Evolutionary conservation across 495 filamentous ascomycete species (phyloP), one percentile per base, ranked within the genome.

Genomic region (Cercophora scortea): DNA sequence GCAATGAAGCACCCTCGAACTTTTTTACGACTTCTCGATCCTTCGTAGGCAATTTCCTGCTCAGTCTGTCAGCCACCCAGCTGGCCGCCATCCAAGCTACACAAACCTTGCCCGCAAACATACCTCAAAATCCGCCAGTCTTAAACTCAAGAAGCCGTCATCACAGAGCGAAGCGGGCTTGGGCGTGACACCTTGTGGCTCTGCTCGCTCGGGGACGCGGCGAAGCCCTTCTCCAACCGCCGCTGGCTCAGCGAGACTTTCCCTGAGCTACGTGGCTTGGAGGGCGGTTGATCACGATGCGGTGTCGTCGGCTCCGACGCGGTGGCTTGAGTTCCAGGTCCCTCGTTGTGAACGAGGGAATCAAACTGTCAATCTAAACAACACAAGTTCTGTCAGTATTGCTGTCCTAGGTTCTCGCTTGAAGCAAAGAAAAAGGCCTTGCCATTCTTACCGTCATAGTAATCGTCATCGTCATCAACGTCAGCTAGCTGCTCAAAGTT

Each of bases 401-500:
- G n/a, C n/a, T n/a, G 25, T 5, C 25, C 25, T 25, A 25, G 25
- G 25, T 5, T 25, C 25, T 25, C 25, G 25, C 25, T 5, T 25
- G 25, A 25, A 25, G 2, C 25, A 25, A 25, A 25, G 5, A 25
- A 25, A 25, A 25, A 25, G 5, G 25, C 5, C 25, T 25, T 25
- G 25, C n/a, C n/a, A n/a, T n/a, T 25, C 25, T 25, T 25, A 25
- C 25, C 25, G 76, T 97, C 93, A 74, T 97, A 97, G 77, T 95
- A 96, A 64, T 97, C 91, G 77, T 97, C 93, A 71, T 98, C 93
- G 71, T 96, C 92, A 70, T 88, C 85, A 61, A 84, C 81, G 71
- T 98, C 94, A 62, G 87, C 88, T 68, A 98, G 81, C 70, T 98
- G 94, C 74, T 98, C 93, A 76, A 98, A 98, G 77, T 98, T 98